phyloP scores from a whole-genome alignment of 2,329 filamentous ascomycete genomes.

The Delphinella strobiligena region DNA sequence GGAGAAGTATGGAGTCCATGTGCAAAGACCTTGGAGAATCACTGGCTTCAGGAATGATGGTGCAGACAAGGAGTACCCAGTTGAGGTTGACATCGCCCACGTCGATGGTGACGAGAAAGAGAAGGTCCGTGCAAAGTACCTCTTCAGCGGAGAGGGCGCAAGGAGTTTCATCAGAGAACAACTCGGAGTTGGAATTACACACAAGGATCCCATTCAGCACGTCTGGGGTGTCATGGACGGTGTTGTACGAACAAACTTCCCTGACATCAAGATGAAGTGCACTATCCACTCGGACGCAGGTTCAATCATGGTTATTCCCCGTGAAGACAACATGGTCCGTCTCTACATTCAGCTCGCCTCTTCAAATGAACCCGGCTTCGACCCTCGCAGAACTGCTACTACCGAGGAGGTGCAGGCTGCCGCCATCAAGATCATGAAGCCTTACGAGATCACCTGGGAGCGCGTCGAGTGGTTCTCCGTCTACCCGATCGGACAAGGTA shows the following conservation, averaged over 20 bases:
- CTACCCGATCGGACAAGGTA: conserved; percentile 54
- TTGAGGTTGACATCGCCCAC: conserved; percentile 66
- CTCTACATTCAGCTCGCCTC: conserved; percentile 49
- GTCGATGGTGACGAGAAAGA: conserved; percentile 60
- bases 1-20: conserved; percentile 42
- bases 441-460: conserved; percentile 51
- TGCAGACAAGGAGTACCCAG: conserved; percentile 57
- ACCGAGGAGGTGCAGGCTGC: conserved; percentile 45
- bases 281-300: conserved; percentile 54
- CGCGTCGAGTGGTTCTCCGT: conserved; percentile 55
- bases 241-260: conserved; percentile 51
- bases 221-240: conserved; percentile 59
- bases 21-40: conserved; percentile 52
- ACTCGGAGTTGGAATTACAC: conserved; percentile 53
- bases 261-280: conserved; percentile 55
- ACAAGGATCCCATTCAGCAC: conserved; percentile 51
- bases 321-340: conserved; percentile 43
- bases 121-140: conserved; percentile 50
- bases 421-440: conserved; percentile 47
- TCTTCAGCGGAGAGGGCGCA: conserved; percentile 52
- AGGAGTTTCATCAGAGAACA: conserved; percentile 48
- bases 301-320: conserved; percentile 51
- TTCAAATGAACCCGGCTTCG: conserved; percentile 48
- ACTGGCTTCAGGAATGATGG: conserved; percentile 49
- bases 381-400: conserved; percentile 48